Percentiles rank a stretch among this genome's conserved stretches.
Conservation (phyloP, 2,329 filamentous ascomycete species). For the Aspergillus sp. region DNA sequence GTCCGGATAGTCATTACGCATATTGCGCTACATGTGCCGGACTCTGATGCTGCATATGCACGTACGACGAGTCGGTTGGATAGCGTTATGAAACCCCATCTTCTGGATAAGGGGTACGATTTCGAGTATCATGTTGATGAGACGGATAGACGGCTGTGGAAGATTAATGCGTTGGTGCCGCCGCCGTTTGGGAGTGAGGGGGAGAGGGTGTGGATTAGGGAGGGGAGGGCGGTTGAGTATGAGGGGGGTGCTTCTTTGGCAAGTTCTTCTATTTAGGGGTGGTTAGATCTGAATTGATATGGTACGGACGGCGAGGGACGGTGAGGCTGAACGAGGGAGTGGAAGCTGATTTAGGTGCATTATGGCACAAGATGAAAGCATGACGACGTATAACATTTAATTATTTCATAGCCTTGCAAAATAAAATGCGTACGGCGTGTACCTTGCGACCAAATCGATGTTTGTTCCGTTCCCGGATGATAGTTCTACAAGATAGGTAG, state of each 20-base stretch:
- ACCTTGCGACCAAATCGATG: too few species aligned
- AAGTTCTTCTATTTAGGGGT: too few species aligned
- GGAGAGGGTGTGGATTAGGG: conserved; percentile 7
- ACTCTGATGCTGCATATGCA: conserved; percentile 3
- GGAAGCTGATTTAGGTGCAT: too few species aligned
- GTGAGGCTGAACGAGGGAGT: too few species aligned
- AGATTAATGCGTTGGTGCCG: conserved; percentile 25
- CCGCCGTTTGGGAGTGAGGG: conserved; percentile 13
- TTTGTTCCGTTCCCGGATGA: too few species aligned
- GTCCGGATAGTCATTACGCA: conserved; percentile 24
- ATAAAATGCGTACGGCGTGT: too few species aligned
- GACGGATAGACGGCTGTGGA: conserved; percentile 25
- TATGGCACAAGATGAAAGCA: too few species aligned
- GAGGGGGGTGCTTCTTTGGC: background rate
- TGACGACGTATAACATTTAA: too few species aligned
- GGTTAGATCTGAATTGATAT: too few species aligned
- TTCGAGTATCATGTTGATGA: conserved; percentile 27
- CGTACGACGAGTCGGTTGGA: conserved; percentile 14
- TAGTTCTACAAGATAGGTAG: too few species aligned
- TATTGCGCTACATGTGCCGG: conserved; percentile 18
- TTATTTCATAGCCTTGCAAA: too few species aligned
- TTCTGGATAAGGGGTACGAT: conserved; percentile 23
- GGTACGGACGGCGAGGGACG: too few species aligned
- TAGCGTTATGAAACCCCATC: conserved; percentile 16
- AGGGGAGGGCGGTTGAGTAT: background rate